Evolutionary conservation across 1,139 yeast species (phyloP).

Genomic region (Scheffersomyces lignicola): DNA sequence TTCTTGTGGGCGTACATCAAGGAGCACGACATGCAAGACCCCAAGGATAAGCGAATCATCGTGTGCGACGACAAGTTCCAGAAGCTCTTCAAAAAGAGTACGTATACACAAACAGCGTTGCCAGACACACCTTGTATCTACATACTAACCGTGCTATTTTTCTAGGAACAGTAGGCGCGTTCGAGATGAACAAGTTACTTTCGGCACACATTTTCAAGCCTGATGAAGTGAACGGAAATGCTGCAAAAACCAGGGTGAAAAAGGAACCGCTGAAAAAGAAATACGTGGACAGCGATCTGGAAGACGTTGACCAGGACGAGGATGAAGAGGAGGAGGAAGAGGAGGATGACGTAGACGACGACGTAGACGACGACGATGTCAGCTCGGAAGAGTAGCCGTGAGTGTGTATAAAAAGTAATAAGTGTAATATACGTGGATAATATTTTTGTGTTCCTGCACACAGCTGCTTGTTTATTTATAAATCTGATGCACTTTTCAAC

Average conservation of each 20-base stretch:
- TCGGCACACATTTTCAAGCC: constrained; percentile 54
- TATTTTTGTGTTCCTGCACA: no score
- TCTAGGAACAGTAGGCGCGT: constrained; percentile 55
- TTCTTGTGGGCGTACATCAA: constrained; percentile 74
- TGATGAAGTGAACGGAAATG: constrained; percentile 26
- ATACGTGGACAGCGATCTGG: no score
- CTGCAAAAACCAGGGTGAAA: not conserved
- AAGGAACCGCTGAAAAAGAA: not conserved
- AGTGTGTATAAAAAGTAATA: not conserved
- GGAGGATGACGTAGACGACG: constrained; percentile 4
- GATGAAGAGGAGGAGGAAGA: constrained; percentile 6
- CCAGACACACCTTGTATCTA: constrained; percentile 4
- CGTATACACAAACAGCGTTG: constrained; percentile 13
- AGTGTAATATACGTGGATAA: constrained; percentile 1
- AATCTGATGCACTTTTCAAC: no score
- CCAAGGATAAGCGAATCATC: constrained; percentile 65
- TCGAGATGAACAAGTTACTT: constrained; percentile 62
- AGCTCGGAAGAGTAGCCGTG: constrained; percentile 8
- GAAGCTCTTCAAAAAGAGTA: constrained; percentile 55
- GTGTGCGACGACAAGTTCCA: constrained; percentile 65
- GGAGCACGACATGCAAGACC: constrained; percentile 63
- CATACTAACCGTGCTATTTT: constrained; percentile 20
- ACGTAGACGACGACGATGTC: constrained; percentile 5
- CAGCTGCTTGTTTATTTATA: no score
- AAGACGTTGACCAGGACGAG: constrained; percentile 4